These are phyloP conservation scores for Arabidopsis lyrata DNA, from an alignment of 441 rosid species.

Conservation along the genomic window DNA sequence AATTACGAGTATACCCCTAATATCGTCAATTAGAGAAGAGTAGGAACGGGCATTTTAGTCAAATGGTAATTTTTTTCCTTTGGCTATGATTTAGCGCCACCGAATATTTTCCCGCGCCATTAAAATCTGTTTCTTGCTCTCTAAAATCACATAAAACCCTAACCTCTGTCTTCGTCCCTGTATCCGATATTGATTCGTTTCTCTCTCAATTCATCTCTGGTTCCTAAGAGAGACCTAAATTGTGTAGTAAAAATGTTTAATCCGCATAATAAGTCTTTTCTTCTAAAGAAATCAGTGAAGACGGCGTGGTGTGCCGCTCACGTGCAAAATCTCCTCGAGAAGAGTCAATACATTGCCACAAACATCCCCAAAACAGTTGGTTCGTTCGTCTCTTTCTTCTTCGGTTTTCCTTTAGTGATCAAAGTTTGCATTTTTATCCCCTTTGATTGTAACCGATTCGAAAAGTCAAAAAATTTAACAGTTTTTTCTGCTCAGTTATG, in stretches of 20 bases:
- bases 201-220: neutral
- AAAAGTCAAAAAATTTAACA: too few species aligned
- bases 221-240: too few species aligned
- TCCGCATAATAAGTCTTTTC: constrained; percentile 64
- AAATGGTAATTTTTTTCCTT: too few species aligned
- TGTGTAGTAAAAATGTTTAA: constrained; percentile 59
- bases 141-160: neutral
- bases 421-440: constrained; percentile 1
- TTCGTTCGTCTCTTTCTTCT: constrained; percentile 38
- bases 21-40: too few species aligned
- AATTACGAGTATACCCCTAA: too few species aligned
- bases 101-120: neutral
- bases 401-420: neutral
- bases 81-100: neutral
- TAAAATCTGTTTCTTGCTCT: neutral
- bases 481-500: too few species aligned
- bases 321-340: constrained; percentile 79
- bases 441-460: too few species aligned
- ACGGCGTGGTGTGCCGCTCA: constrained; percentile 95
- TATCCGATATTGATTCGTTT: neutral
- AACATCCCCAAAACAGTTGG: constrained; percentile 81
- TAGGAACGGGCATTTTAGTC: neutral
- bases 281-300: constrained; percentile 78
- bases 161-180: neutral
- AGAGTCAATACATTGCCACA: constrained; percentile 79